Conservation (phyloP, 257 asterid species). For the Jaltomata sinuosa region DNA sequence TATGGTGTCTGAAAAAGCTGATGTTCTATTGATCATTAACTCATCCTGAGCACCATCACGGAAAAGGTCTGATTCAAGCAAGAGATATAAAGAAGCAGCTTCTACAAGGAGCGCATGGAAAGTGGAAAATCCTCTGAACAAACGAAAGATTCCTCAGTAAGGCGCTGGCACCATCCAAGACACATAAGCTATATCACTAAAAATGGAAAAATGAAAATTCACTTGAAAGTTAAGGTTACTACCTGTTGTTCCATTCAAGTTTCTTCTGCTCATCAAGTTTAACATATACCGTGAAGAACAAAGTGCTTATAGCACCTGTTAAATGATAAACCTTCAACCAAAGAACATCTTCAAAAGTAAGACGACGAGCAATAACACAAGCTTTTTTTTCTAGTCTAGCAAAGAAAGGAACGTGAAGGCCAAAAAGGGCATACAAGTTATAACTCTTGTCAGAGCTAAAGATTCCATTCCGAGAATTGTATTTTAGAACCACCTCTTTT, state of each 20-base stretch:
- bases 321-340: slow-evolving; percentile 69
- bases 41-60: slow-evolving; percentile 30
- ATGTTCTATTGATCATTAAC: slow-evolving; percentile 37
- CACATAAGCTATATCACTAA: background rate
- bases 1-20: slow-evolving; percentile 58
- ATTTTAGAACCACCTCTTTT: background rate
- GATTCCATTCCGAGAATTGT: background rate
- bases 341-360: slow-evolving; percentile 19
- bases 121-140: slow-evolving; percentile 82
- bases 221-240: slow-evolving; percentile 7
- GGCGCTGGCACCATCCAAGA: slow-evolving; percentile 2
- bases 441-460: background rate
- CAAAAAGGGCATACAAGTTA: background rate
- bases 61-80: slow-evolving; percentile 53
- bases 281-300: slow-evolving; percentile 48
- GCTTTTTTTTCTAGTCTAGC: background rate
- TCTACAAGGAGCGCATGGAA: slow-evolving; percentile 74
- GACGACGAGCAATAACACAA: background rate
- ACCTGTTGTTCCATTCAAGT: slow-evolving; percentile 95
- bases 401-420: background rate
- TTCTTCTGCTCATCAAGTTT: slow-evolving; percentile 56
- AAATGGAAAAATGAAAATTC: background rate
- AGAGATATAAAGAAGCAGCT: slow-evolving; percentile 57
- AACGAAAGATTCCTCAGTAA: background rate
- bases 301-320: slow-evolving; percentile 62